Conservation (phyloP, 768 basidiomycete genomes). For the Tulasnella sp. region DNA sequence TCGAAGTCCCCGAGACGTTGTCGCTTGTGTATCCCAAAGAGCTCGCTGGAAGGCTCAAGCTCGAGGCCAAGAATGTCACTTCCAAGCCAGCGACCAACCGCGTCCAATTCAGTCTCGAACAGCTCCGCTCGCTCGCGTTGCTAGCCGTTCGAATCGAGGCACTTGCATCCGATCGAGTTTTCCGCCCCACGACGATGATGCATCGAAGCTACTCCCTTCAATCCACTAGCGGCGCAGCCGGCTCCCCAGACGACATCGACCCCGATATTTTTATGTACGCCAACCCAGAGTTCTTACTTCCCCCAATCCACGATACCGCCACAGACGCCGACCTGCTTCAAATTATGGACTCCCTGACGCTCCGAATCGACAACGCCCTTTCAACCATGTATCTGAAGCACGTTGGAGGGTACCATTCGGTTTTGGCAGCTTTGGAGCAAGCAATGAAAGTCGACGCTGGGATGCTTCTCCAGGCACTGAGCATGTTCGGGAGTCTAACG, state of each 20-base stretch:
- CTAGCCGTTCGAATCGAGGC: constrained; percentile 78
- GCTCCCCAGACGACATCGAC: constrained; percentile 27
- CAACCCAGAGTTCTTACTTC: constrained; percentile 61
- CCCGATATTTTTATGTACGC: constrained; percentile 47
- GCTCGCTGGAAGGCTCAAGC: constrained; percentile 59
- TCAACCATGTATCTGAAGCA: constrained; percentile 33
- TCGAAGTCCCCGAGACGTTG: constrained; percentile 84
- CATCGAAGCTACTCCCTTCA: constrained; percentile 5
- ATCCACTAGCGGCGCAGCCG: constrained; percentile 8
- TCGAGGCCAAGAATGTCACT: constrained; percentile 39
- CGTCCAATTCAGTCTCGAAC: constrained; percentile 64
- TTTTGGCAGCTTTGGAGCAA: constrained; percentile 18
- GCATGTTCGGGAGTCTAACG: constrained; percentile 23
- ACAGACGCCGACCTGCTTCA: constrained; percentile 67
- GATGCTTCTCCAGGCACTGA: constrained; percentile 25
- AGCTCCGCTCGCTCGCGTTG: constrained; percentile 67
- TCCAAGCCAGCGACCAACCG: constrained; percentile 43
- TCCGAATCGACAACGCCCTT: constrained; percentile 72
- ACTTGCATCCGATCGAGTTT: constrained; percentile 58
- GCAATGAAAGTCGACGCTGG: constrained; percentile 22
- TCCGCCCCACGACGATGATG: constrained; percentile 42
- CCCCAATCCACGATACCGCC: constrained; percentile 63
- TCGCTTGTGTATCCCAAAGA: constrained; percentile 77
- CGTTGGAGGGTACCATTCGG: constrained; percentile 25
- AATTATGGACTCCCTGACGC: constrained; percentile 69